Percentiles rank a stretch among this genome's conserved stretches.
These are phyloP conservation scores for Saposhnikovia divaricata DNA, from an alignment of 129 eudicot genomes.

Conservation along the genomic window DNA sequence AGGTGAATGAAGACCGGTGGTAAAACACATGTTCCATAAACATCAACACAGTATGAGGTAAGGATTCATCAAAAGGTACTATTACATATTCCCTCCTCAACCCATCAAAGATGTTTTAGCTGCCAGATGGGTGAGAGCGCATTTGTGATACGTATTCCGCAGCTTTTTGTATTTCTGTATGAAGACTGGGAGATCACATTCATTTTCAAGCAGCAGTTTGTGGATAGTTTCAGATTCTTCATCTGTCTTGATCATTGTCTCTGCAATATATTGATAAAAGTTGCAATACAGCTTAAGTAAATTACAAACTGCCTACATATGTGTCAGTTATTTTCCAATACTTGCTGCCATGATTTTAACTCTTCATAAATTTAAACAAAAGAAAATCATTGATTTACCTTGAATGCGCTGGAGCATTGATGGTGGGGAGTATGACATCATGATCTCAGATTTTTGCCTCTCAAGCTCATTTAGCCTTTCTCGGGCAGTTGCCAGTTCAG, in stretches of 20 bases:
- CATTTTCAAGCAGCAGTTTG: slow-evolving; percentile 63
- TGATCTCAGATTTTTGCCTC: slow-evolving; percentile 52
- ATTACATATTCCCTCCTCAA: slow-evolving; percentile 13
- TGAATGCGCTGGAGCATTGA: slow-evolving; percentile 63
- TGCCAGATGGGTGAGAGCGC: slow-evolving; percentile 67
- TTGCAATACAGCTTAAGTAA: not conserved
- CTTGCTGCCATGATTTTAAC: not conserved
- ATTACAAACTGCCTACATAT: not conserved
- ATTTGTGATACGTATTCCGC: slow-evolving; percentile 55
- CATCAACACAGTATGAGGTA: not conserved
- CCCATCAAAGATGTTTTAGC: slow-evolving; percentile 47
- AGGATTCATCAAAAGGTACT: not conserved
- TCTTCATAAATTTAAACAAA: not conserved
- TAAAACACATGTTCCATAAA: not conserved
- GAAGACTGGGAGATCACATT: slow-evolving; percentile 54
- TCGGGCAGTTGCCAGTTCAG: slow-evolving; percentile 82
- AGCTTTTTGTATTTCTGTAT: slow-evolving; percentile 71
- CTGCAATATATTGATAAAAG: slow-evolving; percentile 25
- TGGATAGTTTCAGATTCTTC: slow-evolving; percentile 83
- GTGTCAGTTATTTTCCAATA: not conserved
- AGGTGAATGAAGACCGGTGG: not conserved
- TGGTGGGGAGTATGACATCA: slow-evolving; percentile 56
- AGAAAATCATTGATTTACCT: slow-evolving; percentile 34
- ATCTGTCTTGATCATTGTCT: slow-evolving; percentile 61
- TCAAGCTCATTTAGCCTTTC: slow-evolving; percentile 63